These are phyloP conservation scores for Xylaria venustula DNA, from an alignment of 495 filamentous ascomycete species.

Conservation along the genomic window DNA sequence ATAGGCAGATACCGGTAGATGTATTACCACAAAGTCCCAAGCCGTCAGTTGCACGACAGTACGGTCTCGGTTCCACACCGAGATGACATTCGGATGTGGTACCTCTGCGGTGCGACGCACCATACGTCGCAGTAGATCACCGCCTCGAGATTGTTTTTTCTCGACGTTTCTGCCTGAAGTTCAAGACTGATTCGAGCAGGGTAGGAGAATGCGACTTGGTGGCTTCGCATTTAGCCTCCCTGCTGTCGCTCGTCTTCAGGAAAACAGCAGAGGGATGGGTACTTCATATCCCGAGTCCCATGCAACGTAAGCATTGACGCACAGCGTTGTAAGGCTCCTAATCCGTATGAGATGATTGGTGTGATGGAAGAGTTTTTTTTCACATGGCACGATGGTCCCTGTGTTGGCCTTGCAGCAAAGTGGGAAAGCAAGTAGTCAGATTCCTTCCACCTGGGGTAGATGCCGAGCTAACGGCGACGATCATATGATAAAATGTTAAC, in stretches of 20 bases:
- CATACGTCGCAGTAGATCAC: not conserved
- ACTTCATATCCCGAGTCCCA: too few relatives aligned
- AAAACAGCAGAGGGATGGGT: too few relatives aligned
- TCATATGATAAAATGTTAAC: too few relatives aligned
- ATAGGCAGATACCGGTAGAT: too few relatives aligned
- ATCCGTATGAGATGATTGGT: not conserved
- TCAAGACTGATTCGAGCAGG: not conserved
- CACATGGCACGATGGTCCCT: slow-evolving; percentile 1
- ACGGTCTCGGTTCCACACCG: not conserved
- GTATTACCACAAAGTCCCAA: not conserved
- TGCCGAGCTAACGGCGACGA: too few relatives aligned
- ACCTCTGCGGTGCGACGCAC: not conserved
- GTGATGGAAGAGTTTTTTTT: not conserved
- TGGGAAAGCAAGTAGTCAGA: not conserved
- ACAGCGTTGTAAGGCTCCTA: not conserved
- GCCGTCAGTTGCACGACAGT: not conserved
- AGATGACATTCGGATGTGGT: not conserved
- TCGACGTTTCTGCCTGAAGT: not conserved
- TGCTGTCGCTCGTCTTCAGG: not conserved
- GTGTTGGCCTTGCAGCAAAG: not conserved
- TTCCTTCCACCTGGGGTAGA: not conserved
- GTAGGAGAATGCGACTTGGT: not conserved
- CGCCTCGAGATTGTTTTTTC: not conserved
- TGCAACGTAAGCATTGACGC: slow-evolving; percentile 16
- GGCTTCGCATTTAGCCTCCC: not conserved